Evolutionary conservation across 106 monocot species (phyloP), one percentile per base, ranked within the genome.

Genomic region (Amphibolis antarctica): DNA sequence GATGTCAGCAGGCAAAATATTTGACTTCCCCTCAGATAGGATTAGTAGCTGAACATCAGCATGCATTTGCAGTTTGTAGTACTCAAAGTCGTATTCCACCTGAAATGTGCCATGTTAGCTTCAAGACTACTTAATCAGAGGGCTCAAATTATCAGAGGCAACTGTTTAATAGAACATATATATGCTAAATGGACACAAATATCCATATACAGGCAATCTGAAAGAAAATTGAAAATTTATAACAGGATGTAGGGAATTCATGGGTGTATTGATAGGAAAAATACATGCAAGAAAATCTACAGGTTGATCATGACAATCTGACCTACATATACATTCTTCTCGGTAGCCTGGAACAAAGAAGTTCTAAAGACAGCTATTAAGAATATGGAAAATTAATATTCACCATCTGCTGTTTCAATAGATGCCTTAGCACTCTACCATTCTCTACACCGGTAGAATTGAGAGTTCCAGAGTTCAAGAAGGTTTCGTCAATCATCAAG

Each of bases 81-180:
- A 99, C 72, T 99, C 82, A 29, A 82, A 99, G 36, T 91, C 98
- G 67, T 99, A 99, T 44, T 92, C 91, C 19, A 99, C 98, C 98
- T 99, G 77, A 29, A 75, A 75, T 45, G 17, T 44, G 18, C n/a
- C 9, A 22, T 29, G 58, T 27, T 28, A 15, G 36, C 36, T 36
- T 2, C 7, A 36, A 7, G 36, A 36, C 36, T 36, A 22, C 15
- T 27, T 27, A 58, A 15, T 2, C 36, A 4, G 36, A 36, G 36
- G 36, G 7, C 36, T 36, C 36, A 36, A 36, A 36, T 36, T 36
- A 7, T 36, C 2, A 2, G 7, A 36, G 36, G 2, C 7, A 2
- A 36, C 36, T 4, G 36, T 36, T 36, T 36, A 36, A 7, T 4
- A 36, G 36, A 7, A 4, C 36, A 4, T 7, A 36, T 36, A 36